Evolutionary conservation across 257 asterid species (phyloP).

Genomic region (Vinca minor): DNA sequence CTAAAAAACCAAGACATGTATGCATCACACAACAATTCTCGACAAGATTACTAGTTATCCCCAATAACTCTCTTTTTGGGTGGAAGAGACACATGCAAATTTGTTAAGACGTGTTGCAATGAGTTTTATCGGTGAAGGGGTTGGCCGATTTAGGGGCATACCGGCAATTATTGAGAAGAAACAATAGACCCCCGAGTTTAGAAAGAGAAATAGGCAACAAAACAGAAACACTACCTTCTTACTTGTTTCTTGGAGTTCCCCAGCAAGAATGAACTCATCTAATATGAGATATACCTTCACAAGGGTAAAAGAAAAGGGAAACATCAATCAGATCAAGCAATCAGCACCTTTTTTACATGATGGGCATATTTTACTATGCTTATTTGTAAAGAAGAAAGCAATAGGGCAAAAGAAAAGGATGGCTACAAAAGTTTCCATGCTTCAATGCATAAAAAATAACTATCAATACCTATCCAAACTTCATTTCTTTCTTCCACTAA

Average conservation of each 20-base stretch:
- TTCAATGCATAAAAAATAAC: too few relatives aligned
- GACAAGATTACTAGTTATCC: not conserved
- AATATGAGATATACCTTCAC: conserved; percentile 79
- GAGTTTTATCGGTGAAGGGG: not conserved
- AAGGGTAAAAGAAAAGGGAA: not conserved
- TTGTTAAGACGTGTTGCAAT: not conserved
- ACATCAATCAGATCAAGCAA: conserved; percentile 14
- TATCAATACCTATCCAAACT: not conserved
- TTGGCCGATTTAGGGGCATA: not conserved
- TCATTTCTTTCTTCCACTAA: not conserved
- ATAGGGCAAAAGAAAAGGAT: not conserved
- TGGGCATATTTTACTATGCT: not conserved
- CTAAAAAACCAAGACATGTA: not conserved
- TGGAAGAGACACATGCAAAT: not conserved
- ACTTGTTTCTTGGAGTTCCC: conserved; percentile 98
- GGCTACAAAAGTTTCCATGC: not conserved
- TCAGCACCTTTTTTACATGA: not conserved
- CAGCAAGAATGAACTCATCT: conserved; percentile 97
- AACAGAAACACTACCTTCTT: conserved; percentile 50
- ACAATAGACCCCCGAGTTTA: not conserved
- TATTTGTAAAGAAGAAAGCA: not conserved
- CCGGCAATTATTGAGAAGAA: not conserved
- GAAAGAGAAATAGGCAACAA: not conserved
- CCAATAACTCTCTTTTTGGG: not conserved
- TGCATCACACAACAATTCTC: too few relatives aligned